phyloP scores from a whole-genome alignment of 192 early-diverging fungal species.

The Neocallimastix lanati region DNA sequence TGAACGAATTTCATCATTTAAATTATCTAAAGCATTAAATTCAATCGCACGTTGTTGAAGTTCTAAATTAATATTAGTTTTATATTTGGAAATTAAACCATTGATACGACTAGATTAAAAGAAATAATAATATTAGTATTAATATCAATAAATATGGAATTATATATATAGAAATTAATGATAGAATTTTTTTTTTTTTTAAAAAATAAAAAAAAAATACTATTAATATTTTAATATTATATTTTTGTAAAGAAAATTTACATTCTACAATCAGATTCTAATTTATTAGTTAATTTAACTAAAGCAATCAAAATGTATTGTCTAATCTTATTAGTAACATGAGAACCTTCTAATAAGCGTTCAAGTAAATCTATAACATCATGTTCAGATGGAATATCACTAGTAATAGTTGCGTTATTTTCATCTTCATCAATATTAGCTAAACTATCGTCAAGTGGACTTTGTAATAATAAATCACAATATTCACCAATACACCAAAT shows the following conservation, averaged over 20 bases:
- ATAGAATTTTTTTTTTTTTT: too few relatives aligned
- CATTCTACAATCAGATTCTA: constrained; percentile 25
- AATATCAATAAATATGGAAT: too few relatives aligned
- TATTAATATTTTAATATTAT: too few relatives aligned
- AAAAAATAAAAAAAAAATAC: too few relatives aligned
- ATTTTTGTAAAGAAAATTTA: too few relatives aligned
- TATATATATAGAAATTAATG: too few relatives aligned
- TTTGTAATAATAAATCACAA: constrained; percentile 64
- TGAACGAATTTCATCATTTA: constrained; percentile 32
- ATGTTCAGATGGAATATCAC: constrained; percentile 32
- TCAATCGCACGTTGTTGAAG: constrained; percentile 90
- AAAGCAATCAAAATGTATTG: constrained; percentile 74
- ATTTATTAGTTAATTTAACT: constrained; percentile 57
- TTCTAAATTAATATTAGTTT: constrained; percentile 66
- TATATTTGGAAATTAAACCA: constrained; percentile 34
- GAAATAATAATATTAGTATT: too few relatives aligned
- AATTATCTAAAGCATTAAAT: constrained; percentile 51
- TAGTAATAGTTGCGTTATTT: neutral
- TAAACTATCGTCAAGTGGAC: neutral
- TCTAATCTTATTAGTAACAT: constrained; percentile 55
- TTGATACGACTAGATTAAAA: constrained; percentile 22
- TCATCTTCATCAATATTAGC: neutral
- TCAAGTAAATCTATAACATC: constrained; percentile 60
- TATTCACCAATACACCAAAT: constrained; percentile 95
- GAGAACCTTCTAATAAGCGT: constrained; percentile 61